Conservation (phyloP, 2,329 filamentous ascomycete genomes). For the Colletotrichum sp. region DNA sequence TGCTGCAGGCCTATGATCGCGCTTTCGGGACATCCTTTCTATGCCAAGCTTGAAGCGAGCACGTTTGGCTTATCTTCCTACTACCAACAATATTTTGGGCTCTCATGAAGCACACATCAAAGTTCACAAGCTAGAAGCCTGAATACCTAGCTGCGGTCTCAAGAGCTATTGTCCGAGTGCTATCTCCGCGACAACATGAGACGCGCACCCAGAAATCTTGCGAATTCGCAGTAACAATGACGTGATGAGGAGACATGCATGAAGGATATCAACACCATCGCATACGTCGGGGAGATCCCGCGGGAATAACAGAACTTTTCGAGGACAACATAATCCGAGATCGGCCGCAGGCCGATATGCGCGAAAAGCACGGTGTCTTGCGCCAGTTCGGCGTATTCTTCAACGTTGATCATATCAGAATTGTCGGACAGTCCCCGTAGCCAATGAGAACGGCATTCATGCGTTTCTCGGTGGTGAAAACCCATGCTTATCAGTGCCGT, state of each 20-base stretch:
- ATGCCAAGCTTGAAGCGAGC: background rate
- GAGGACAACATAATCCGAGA: background rate
- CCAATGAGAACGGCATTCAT: background rate
- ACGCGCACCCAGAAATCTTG: background rate
- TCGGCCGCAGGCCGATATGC: background rate
- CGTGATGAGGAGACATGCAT: background rate
- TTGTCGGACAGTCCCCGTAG: background rate
- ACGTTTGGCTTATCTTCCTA: background rate
- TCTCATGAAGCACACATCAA: background rate
- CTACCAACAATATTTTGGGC: background rate
- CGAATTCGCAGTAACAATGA: background rate
- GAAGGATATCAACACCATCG: background rate
- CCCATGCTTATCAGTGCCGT: background rate
- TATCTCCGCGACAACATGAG: background rate
- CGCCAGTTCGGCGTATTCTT: background rate
- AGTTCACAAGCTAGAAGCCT: background rate
- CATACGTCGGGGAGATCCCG: background rate
- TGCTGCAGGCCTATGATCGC: background rate
- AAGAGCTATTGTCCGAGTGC: background rate
- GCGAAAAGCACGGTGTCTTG: background rate
- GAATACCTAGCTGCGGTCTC: background rate
- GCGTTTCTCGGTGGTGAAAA: rapidly evolving
- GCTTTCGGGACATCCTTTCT: background rate
- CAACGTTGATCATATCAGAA: background rate
- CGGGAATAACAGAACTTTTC: background rate